phyloP scores from a whole-genome alignment of 176 grass and related monocot genomes.

The Luzula sylvatica region DNA sequence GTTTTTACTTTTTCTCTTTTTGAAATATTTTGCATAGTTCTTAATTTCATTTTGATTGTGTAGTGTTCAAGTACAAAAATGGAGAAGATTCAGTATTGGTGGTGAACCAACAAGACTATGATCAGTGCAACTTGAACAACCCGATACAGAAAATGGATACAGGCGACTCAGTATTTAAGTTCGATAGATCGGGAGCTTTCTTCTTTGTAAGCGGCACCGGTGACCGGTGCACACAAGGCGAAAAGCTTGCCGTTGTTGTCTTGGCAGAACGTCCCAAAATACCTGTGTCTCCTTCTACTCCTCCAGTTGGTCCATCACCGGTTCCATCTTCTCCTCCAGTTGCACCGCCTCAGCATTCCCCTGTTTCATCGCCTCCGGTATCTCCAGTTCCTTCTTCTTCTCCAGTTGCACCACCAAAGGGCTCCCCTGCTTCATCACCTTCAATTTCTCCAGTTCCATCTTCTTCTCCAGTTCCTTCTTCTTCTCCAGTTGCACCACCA shows the following conservation, averaged over 20 bases:
- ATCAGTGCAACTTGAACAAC: slow-evolving; percentile 15
- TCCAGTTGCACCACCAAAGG: neutral
- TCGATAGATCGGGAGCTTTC: slow-evolving; percentile 9
- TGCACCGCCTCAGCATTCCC: neutral
- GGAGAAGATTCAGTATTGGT: slow-evolving; percentile 18
- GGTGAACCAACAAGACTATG: slow-evolving; percentile 11
- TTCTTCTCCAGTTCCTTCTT: no score
- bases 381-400: neutral
- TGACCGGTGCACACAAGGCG: slow-evolving; percentile 15
- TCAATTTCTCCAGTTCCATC: neutral
- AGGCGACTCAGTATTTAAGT: slow-evolving; percentile 6
- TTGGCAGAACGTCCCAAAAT: neutral
- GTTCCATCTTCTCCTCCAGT: neutral
- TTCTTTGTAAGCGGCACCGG: slow-evolving; percentile 9
- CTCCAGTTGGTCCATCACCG: neutral
- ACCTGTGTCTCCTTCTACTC: neutral
- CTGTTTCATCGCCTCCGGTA: slow-evolving; percentile 1
- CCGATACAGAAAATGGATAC: slow-evolving; percentile 20
- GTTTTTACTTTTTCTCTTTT: neutral
- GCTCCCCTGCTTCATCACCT: no score
- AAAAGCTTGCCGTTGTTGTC: slow-evolving; percentile 6
- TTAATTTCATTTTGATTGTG: neutral
- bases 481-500: no score
- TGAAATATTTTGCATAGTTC: neutral
- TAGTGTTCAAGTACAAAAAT: slow-evolving; percentile 15